A percentile compares a stretch with the other conserved stretches of the same genome.
Conservation (phyloP, 73 alveolate species). For the Blepharisma japonicum region DNA sequence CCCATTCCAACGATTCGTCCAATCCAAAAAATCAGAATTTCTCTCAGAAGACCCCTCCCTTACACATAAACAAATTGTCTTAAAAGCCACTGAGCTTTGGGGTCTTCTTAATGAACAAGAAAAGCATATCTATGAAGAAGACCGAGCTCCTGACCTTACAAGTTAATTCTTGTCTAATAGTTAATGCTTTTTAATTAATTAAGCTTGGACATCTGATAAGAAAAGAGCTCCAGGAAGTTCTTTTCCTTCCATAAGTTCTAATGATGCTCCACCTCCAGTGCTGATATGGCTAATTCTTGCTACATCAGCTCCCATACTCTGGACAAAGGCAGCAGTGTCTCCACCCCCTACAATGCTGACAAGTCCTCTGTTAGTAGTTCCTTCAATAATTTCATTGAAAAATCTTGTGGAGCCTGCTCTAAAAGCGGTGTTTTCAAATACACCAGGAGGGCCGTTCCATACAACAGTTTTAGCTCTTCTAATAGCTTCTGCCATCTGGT, state of each 20-base stretch:
- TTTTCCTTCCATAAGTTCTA: conserved; percentile 86
- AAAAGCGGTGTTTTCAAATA: conserved; percentile 70
- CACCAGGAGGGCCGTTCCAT: conserved; percentile 93
- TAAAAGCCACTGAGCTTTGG: conserved; percentile 27
- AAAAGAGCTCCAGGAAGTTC: conserved; percentile 71
- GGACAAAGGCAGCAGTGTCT: conserved; percentile 74
- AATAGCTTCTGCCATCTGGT: conserved; percentile 44
- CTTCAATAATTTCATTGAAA: conserved; percentile 46
- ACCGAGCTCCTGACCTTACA: too few relatives aligned
- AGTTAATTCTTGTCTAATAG: too few relatives aligned
- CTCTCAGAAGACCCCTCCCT: conserved; percentile 15
- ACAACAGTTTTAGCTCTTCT: conserved; percentile 54
- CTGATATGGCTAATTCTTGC: conserved; percentile 66
- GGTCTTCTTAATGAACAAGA: conserved; percentile 10
- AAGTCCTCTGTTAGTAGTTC: conserved; percentile 58
- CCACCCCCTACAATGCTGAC: conserved; percentile 89
- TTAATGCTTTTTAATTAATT: neutral
- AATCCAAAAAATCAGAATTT: neutral
- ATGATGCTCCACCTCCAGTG: conserved; percentile 93
- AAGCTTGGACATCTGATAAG: conserved; percentile 25
- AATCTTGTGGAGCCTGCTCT: conserved; percentile 46
- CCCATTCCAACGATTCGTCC: conserved; percentile 11
- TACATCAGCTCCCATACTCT: conserved; percentile 33
- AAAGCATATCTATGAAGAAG: neutral
- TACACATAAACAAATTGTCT: conserved; percentile 14